Percentiles rank a stretch among this genome's conserved stretches.
These are phyloP conservation scores for Schizophyllum amplum DNA, from an alignment of 1,284 basidiomycete species.

Conservation along the genomic window DNA sequence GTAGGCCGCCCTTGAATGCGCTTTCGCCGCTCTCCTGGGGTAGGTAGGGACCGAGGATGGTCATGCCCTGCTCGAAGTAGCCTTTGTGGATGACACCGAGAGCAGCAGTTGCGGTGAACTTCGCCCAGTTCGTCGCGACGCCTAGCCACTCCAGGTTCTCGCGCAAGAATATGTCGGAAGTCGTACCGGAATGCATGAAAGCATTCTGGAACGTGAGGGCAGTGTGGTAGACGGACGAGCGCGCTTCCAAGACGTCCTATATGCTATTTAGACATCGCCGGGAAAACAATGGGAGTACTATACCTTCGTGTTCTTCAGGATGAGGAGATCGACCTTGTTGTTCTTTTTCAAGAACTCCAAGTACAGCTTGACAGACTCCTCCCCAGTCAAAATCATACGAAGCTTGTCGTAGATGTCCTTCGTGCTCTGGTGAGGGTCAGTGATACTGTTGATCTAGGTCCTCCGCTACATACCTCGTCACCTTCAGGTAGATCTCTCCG, in stretches of 20 bases:
- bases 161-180: conserved; percentile 85
- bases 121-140: conserved; percentile 93
- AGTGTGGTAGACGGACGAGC: conserved; percentile 94
- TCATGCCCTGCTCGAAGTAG: conserved; percentile 87
- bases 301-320: conserved; percentile 89
- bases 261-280: conserved; percentile 1
- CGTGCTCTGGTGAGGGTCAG: conserved; percentile 34
- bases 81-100: conserved; percentile 96
- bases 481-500: conserved; percentile 58
- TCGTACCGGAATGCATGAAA: conserved; percentile 93
- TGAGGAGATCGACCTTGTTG: conserved; percentile 86
- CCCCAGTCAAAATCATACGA: conserved; percentile 77
- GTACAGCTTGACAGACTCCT: conserved; percentile 85
- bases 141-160: conserved; percentile 95
- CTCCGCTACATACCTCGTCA: conserved; percentile 38
- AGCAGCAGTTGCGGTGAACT: conserved; percentile 92
- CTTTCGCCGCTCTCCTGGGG: conserved; percentile 70
- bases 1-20: conserved; percentile 68
- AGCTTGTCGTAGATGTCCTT: conserved; percentile 63
- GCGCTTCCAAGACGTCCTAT: conserved; percentile 85
- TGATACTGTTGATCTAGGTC: conserved; percentile 7
- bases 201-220: conserved; percentile 93
- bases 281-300: conserved; percentile 3
- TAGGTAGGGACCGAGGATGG: conserved; percentile 89
- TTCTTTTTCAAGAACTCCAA: conserved; percentile 91